A percentile compares a stretch with the other conserved stretches of the same genome.
These are phyloP conservation scores for Ustilago nuda DNA, from an alignment of 1,284 basidiomycete species.

Conservation along the genomic window DNA sequence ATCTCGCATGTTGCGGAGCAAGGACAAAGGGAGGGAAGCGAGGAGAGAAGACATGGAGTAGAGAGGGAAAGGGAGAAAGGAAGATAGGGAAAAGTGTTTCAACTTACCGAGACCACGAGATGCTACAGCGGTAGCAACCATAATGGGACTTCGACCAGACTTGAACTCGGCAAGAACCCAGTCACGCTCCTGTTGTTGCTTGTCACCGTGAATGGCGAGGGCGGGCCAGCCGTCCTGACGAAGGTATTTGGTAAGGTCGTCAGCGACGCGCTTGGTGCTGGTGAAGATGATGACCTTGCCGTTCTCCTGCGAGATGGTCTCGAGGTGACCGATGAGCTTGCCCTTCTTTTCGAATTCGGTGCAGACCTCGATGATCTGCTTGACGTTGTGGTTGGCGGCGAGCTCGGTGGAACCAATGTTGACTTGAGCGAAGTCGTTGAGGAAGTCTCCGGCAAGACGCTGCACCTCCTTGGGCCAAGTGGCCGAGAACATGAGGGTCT, in stretches of 20 bases:
- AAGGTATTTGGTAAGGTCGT: constrained; percentile 88
- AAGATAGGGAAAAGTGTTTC: constrained; percentile 46
- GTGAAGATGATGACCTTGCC: constrained; percentile 99
- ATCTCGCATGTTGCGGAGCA: constrained; percentile 12
- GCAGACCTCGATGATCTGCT: constrained; percentile 93
- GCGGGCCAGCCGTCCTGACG: constrained; percentile 87
- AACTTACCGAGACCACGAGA: constrained; percentile 99
- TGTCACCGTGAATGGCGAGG: constrained; percentile 97
- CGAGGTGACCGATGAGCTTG: constrained; percentile 96
- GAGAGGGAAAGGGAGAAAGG: constrained; percentile 2
- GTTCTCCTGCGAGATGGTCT: constrained; percentile 94
- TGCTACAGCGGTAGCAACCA: constrained; percentile 86
- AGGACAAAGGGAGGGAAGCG: not conserved
- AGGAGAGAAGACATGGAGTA: not conserved
- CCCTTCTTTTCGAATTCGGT: constrained; percentile 97
- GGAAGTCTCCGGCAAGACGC: constrained; percentile 94
- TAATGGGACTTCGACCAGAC: constrained; percentile 93
- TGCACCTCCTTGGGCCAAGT: constrained; percentile 99
- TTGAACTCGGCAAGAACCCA: constrained; percentile 99
- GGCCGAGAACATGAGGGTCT: constrained; percentile 85
- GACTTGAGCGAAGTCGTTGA: constrained; percentile 95
- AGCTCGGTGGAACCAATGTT: constrained; percentile 99
- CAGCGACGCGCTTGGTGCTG: constrained; percentile 95
- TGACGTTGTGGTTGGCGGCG: constrained; percentile 97
- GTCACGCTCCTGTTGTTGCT: constrained; percentile 89